Evolutionary conservation across 306 rosid genomes (phyloP).

Genomic region (Trifolium repens): DNA sequence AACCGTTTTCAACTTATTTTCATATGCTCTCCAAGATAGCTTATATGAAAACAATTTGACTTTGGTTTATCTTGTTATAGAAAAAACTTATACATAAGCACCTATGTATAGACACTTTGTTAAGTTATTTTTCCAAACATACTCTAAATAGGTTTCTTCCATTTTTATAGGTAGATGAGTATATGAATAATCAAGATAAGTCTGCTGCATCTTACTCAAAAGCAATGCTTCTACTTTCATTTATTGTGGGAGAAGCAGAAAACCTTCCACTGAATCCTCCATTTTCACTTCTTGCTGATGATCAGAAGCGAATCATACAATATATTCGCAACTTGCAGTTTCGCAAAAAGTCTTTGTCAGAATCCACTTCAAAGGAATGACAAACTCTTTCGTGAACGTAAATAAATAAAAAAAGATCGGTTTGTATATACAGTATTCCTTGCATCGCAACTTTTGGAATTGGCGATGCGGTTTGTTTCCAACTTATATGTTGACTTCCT

Average conservation of each 20-base stretch:
- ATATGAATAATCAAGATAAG: constrained; percentile 59
- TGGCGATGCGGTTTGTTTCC: constrained; percentile 35
- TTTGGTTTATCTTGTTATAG: background rate
- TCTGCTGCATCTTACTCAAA: constrained; percentile 75
- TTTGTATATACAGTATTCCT: constrained; percentile 43
- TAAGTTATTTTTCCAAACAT: background rate
- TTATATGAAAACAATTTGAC: background rate
- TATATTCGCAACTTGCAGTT: constrained; percentile 63
- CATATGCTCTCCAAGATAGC: background rate
- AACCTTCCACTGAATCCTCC: constrained; percentile 77
- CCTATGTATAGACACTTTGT: background rate
- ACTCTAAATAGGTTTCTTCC: background rate
- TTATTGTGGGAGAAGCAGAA: constrained; percentile 76
- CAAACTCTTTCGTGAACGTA: constrained; percentile 44
- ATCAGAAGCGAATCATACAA: constrained; percentile 67
- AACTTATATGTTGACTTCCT: constrained; percentile 26
- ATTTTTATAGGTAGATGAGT: constrained; percentile 73
- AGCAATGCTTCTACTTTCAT: constrained; percentile 82
- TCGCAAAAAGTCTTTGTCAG: constrained; percentile 49
- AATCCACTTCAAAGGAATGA: constrained; percentile 47
- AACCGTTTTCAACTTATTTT: background rate
- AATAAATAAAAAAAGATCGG: constrained; percentile 46
- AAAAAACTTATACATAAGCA: background rate
- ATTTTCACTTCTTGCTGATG: constrained; percentile 58
- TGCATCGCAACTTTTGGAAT: constrained; percentile 41